phyloP scores from a whole-genome alignment of 1,284 basidiomycete species.

The Ceratobasidium theobromae region DNA sequence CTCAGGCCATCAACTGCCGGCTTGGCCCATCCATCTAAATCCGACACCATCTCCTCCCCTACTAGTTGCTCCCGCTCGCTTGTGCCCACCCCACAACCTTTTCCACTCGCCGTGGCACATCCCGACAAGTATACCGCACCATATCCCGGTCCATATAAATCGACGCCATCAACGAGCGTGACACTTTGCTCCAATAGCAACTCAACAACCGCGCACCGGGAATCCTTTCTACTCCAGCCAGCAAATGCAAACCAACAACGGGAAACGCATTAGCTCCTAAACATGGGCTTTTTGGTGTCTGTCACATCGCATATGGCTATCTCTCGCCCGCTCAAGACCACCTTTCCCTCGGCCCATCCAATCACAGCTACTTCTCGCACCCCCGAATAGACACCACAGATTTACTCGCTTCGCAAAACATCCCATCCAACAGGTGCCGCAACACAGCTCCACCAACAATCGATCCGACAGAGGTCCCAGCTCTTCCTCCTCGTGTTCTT shows the following conservation, averaged over 20 bases:
- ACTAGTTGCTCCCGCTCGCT: background rate
- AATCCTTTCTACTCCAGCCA: too few species aligned
- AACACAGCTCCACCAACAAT: background rate
- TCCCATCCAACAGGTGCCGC: background rate
- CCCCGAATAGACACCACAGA: background rate
- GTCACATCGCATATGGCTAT: background rate
- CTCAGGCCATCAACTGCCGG: conserved; percentile 1
- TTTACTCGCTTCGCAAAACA: background rate
- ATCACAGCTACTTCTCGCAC: background rate
- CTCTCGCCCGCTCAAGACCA: background rate
- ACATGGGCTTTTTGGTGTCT: background rate
- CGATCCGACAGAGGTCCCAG: background rate
- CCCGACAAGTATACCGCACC: too few species aligned
- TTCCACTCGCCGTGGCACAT: conserved; percentile 3
- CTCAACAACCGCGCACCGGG: too few species aligned
- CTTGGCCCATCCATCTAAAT: conserved; percentile 19
- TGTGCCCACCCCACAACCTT: background rate
- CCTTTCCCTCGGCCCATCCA: background rate
- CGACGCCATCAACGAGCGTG: too few species aligned
- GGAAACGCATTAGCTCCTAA: background rate
- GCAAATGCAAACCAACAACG: too few species aligned
- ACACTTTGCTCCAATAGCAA: too few species aligned
- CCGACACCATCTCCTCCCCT: conserved; percentile 22
- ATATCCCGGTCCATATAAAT: too few species aligned
- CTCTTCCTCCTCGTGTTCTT: background rate